A percentile compares a stretch with the other conserved stretches of the same genome.
These are phyloP conservation scores for Albizia julibrissin DNA, from an alignment of 306 rosid species.

Conservation along the genomic window DNA sequence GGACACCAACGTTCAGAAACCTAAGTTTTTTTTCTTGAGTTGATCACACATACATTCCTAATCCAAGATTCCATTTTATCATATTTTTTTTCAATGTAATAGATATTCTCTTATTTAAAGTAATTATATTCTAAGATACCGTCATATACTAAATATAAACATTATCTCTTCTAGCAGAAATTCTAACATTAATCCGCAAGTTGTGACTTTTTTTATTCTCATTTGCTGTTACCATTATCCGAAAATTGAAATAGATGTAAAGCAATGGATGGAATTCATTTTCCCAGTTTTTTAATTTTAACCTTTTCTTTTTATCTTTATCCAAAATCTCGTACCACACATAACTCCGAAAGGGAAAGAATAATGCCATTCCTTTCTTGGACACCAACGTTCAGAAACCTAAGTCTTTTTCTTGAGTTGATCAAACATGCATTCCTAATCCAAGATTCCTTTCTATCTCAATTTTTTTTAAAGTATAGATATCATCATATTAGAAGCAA, in stretches of 20 bases:
- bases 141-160: too few relatives aligned
- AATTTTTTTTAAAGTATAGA: too few relatives aligned
- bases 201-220: background rate
- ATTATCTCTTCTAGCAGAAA: too few relatives aligned
- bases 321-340: background rate
- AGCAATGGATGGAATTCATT: background rate
- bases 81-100: too few relatives aligned
- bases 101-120: too few relatives aligned
- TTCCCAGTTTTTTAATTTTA: background rate
- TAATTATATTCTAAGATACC: rapidly evolving
- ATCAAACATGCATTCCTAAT: background rate
- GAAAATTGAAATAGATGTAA: too few relatives aligned
- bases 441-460: background rate
- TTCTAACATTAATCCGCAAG: too few relatives aligned
- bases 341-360: background rate
- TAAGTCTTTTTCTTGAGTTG: background rate
- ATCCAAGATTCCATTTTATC: background rate
- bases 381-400: conserved; percentile 22
- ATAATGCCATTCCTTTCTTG: conserved; percentile 26
- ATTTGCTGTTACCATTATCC: background rate
- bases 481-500: too few relatives aligned
- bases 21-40: background rate
- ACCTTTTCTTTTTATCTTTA: background rate
- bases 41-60: background rate
- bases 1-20: conserved; percentile 20